Percentiles rank a stretch among this genome's conserved stretches.
These are phyloP conservation scores for Xylariaceae sp. DNA, from an alignment of 2,329 filamentous ascomycete genomes.

Conservation along the genomic window DNA sequence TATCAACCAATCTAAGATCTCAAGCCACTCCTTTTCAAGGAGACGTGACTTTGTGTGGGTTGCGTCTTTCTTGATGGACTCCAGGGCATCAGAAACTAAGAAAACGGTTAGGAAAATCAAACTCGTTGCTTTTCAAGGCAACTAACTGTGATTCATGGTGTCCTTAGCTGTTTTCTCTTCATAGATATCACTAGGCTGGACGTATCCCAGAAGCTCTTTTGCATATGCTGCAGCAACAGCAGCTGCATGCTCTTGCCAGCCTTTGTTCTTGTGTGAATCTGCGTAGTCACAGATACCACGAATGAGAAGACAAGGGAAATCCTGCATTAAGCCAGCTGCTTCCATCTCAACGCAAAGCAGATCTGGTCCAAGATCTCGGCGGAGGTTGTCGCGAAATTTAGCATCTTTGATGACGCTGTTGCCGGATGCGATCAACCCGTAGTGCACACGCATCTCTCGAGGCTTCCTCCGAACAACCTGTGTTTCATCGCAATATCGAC, in stretches of 20 bases:
- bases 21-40: background rate
- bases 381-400: slow-evolving; percentile 9
- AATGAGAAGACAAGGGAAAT: slow-evolving; percentile 24
- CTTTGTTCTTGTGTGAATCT: slow-evolving; percentile 24
- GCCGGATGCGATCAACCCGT: slow-evolving; percentile 23
- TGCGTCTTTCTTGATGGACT: background rate
- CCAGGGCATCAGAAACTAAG: background rate
- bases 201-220: background rate
- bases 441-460: slow-evolving; percentile 18
- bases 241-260: slow-evolving; percentile 14
- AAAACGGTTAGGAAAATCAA: background rate
- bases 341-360: slow-evolving; percentile 21
- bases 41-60: background rate
- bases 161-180: slow-evolving; percentile 1
- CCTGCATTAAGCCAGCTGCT: too few species aligned
- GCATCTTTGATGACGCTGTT: slow-evolving; percentile 22
- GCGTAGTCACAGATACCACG: slow-evolving; percentile 25
- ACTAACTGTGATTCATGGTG: background rate
- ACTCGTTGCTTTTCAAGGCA: background rate
- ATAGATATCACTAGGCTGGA: slow-evolving; percentile 2
- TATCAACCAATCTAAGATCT: slow-evolving; percentile 37
- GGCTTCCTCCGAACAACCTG: slow-evolving; percentile 12
- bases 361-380: slow-evolving; percentile 2
- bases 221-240: slow-evolving; percentile 1
- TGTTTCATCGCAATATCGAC: slow-evolving; percentile 12